These are phyloP conservation scores for Pezicula rhizophila DNA, from an alignment of 2,329 filamentous ascomycete species.

Conservation along the genomic window DNA sequence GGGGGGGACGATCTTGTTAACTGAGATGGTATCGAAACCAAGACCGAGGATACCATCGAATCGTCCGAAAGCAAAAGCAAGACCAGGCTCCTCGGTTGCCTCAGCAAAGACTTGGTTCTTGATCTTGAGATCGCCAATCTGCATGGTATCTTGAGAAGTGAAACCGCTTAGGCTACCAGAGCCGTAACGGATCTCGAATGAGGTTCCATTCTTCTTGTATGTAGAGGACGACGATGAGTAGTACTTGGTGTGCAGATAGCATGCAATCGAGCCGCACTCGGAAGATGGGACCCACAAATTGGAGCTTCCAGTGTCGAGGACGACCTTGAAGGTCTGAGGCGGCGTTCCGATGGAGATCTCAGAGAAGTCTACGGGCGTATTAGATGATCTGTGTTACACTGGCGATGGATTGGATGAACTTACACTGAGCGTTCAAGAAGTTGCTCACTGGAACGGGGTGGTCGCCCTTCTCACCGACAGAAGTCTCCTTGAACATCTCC, in stretches of 20 bases:
- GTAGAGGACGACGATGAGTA: slow-evolving; percentile 83
- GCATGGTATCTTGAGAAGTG: slow-evolving; percentile 80
- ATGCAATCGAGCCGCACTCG: slow-evolving; percentile 90
- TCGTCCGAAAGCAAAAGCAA: slow-evolving; percentile 94
- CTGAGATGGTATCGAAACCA: slow-evolving; percentile 93
- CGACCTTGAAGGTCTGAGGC: slow-evolving; percentile 94
- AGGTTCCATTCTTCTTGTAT: slow-evolving; percentile 88
- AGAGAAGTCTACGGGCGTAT: slow-evolving; percentile 71
- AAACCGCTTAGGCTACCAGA: slow-evolving; percentile 92
- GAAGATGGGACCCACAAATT: slow-evolving; percentile 97
- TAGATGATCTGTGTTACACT: slow-evolving; percentile 5
- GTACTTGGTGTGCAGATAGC: slow-evolving; percentile 96
- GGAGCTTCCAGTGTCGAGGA: slow-evolving; percentile 96
- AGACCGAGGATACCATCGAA: slow-evolving; percentile 97
- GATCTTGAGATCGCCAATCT: slow-evolving; percentile 83
- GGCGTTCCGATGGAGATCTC: slow-evolving; percentile 91
- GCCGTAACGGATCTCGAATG: slow-evolving; percentile 91
- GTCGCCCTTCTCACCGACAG: slow-evolving; percentile 54
- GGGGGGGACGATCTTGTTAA: slow-evolving; percentile 88
- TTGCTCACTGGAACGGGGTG: slow-evolving; percentile 90
- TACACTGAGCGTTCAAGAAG: slow-evolving; percentile 99
- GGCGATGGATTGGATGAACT: slow-evolving; percentile 29
- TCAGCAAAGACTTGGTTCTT: slow-evolving; percentile 93
- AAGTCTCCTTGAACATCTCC: slow-evolving; percentile 73
- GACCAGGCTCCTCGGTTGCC: slow-evolving; percentile 88